These are phyloP conservation scores for Cryptosporidium muris DNA, from an alignment of 169 alveolate genomes.

Conservation along the genomic window DNA sequence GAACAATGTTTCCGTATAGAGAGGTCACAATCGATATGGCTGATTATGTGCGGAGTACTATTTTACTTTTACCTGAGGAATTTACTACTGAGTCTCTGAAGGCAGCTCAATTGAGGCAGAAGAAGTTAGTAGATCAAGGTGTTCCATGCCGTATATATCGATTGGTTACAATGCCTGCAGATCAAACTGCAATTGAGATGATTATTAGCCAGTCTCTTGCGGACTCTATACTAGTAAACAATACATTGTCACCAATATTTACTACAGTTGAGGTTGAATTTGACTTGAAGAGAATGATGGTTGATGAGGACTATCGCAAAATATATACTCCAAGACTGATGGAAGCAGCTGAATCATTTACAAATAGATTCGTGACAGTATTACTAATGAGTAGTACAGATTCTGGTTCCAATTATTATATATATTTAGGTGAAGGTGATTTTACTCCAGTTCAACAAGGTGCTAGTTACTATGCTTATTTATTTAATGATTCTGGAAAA, in stretches of 20 bases:
- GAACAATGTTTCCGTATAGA: constrained; percentile 22
- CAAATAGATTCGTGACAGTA: constrained; percentile 2
- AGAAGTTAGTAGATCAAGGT: not conserved
- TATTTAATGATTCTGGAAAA: constrained; percentile 2
- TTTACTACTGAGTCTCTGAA: constrained; percentile 29
- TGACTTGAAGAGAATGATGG: not conserved
- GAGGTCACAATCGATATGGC: not conserved
- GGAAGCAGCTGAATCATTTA: not conserved
- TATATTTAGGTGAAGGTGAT: constrained; percentile 35
- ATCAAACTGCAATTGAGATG: not conserved
- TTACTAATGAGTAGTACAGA: not conserved
- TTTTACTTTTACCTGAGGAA: constrained; percentile 27
- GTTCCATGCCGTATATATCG: constrained; percentile 21
- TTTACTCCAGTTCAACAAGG: constrained; percentile 10
- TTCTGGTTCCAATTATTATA: not conserved
- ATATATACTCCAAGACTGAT: not conserved
- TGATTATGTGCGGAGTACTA: not conserved
- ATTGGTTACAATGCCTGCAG: not conserved
- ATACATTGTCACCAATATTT: not conserved
- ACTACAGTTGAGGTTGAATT: not conserved
- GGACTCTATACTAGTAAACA: not conserved
- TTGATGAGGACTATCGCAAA: constrained; percentile 6
- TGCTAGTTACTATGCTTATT: constrained; percentile 42
- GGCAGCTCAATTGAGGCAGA: constrained; percentile 53
- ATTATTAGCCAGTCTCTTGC: not conserved